Conservation (phyloP, 2,329 filamentous ascomycete species). For the Nothophoma quercina region DNA sequence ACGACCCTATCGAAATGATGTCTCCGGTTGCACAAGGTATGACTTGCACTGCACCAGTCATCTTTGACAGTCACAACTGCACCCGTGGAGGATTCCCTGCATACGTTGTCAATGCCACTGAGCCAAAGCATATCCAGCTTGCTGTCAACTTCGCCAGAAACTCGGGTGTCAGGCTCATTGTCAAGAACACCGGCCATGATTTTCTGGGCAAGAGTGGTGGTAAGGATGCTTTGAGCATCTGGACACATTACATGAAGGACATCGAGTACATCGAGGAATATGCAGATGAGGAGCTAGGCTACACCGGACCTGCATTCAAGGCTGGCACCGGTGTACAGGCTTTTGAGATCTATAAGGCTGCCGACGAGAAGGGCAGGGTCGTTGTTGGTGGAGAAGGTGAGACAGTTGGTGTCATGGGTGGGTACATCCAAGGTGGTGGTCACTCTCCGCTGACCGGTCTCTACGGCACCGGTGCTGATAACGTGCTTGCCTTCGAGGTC, state of each 20-base stretch:
- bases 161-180: slow-evolving; percentile 40
- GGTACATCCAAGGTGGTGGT: slow-evolving; percentile 59
- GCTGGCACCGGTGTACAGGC: slow-evolving; percentile 64
- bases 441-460: slow-evolving; percentile 61
- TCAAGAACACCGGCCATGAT: slow-evolving; percentile 49
- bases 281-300: slow-evolving; percentile 42
- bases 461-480: slow-evolving; percentile 51
- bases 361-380: slow-evolving; percentile 55
- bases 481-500: slow-evolving; percentile 46
- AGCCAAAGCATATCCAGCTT: slow-evolving; percentile 46
- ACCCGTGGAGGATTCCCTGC: slow-evolving; percentile 46
- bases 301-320: slow-evolving; percentile 61
- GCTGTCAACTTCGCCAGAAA: slow-evolving; percentile 48
- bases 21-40: slow-evolving; percentile 48
- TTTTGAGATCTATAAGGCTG: slow-evolving; percentile 61
- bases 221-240: slow-evolving; percentile 46
- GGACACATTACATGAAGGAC: slow-evolving; percentile 48
- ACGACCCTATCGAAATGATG: slow-evolving; percentile 49
- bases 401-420: slow-evolving; percentile 60
- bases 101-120: slow-evolving; percentile 48
- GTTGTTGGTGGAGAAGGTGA: slow-evolving; percentile 61
- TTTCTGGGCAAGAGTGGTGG: slow-evolving; percentile 47
- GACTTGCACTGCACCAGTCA: slow-evolving; percentile 46
- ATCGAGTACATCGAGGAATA: slow-evolving; percentile 46
- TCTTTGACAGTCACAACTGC: slow-evolving; percentile 47